Evolutionary conservation across 106 monocot genomes (phyloP), one percentile per base, ranked within the genome.

Genomic region (Platanthera guangdongensis): DNA sequence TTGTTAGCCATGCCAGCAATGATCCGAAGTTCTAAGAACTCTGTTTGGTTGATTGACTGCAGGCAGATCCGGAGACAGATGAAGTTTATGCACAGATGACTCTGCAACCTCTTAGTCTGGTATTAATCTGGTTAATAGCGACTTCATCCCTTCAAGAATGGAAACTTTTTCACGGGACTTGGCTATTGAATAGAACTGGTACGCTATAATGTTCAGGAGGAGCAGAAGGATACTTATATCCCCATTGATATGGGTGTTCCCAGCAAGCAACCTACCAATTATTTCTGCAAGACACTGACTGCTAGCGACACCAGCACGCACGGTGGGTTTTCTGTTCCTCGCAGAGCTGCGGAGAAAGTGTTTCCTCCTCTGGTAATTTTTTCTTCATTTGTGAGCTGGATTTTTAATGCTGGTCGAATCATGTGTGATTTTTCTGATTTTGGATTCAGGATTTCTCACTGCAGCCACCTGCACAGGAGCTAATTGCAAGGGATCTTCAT

Each of bases 41-140:
- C 62, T 74, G 12, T 63, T 57, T 83, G 75, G 19, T 65, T 69
- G 16, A 15, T 72, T 52, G 19, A 22, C 22, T 86, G 75, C 86
- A 95, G 95, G 92, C 93, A 80, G 95, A 93, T 86, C 85, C 76
- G 32, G 95, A 95, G 73, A 95, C 90, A 7, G 95, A 95, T 77
- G 95, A 95, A 74, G 92, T 92, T 13, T 95, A 90, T 82, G 92
- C 92, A 7, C 92, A 92, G 84, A 95, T 95, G 92, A 95, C 95
- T 30, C 64, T 95, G 84, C 95, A 95, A 60, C 84, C 88, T 5
- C 77, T 88, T 52, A 90, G 78, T 73, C 80, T 79, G 80, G 95
- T 95, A 86, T 76, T 68, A 4, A 9, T 68, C 68, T 4, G 39
- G 39, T 12, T 46, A 19, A 32, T 46, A 12, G 45, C 4, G 39